phyloP scores from a whole-genome alignment of 1,284 basidiomycete species.

The Bjerkandera adusta region DNA sequence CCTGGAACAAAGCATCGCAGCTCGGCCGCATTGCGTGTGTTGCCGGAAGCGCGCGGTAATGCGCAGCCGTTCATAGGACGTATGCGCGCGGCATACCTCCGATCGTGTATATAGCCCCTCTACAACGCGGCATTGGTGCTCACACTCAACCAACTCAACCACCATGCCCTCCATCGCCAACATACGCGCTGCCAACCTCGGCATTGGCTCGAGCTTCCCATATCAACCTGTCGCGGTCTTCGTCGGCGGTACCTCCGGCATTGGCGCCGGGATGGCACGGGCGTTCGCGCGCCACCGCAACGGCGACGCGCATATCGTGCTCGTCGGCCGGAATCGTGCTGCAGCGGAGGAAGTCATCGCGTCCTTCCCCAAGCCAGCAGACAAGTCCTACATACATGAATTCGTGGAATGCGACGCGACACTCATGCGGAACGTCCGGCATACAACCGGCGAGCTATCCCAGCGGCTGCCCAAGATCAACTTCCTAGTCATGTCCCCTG shows the following conservation, averaged over 20 bases:
- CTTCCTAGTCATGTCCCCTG: constrained; percentile 33
- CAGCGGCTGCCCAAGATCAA: constrained; percentile 31
- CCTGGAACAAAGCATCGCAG: no score
- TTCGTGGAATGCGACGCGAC: constrained; percentile 35
- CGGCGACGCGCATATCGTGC: constrained; percentile 33
- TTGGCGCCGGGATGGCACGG: constrained; percentile 31
- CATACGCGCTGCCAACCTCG: constrained; percentile 2
- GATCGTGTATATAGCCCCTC: no score
- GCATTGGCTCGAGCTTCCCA: background rate
- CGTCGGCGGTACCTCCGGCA: constrained; percentile 34
- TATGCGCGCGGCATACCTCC: no score
- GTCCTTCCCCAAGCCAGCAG: constrained; percentile 26
- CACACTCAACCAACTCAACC: background rate
- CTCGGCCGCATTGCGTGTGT: no score
- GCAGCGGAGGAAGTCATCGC: constrained; percentile 36
- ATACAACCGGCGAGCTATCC: constrained; percentile 24
- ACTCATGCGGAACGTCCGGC: constrained; percentile 31
- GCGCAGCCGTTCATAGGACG: no score
- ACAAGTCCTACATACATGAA: no score
- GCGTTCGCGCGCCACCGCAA: constrained; percentile 30
- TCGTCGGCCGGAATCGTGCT: constrained; percentile 33
- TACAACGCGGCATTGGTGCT: no score
- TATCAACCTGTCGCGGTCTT: constrained; percentile 32
- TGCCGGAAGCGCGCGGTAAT: no score
- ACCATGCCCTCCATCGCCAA: no score